phyloP scores from a whole-genome alignment of 1,139 yeast genomes.

The Fermentozyma sake region DNA sequence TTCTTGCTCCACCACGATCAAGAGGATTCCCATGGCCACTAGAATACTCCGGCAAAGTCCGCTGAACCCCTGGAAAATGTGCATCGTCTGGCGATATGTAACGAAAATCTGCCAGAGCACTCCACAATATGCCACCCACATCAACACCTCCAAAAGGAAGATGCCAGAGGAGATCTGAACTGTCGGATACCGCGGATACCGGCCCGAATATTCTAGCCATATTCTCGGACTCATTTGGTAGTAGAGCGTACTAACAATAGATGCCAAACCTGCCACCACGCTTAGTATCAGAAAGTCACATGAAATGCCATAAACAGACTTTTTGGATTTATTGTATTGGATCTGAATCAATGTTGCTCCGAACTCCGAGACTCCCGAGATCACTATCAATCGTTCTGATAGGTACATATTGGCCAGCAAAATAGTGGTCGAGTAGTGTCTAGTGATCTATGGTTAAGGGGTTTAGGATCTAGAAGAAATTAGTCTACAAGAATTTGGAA shows the following conservation, averaged over 20 bases:
- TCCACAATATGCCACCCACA: constrained; percentile 9
- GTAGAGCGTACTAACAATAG: constrained; percentile 10
- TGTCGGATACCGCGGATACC: constrained; percentile 19
- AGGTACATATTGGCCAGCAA: too few species aligned
- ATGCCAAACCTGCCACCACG: constrained; percentile 10
- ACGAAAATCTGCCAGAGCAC: constrained; percentile 12
- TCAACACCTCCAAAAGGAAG: constrained; percentile 12
- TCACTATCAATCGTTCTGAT: constrained; percentile 3
- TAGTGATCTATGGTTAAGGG: too few species aligned
- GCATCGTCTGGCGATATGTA: constrained; percentile 16
- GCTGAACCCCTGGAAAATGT: constrained; percentile 23
- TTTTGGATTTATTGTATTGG: constrained; percentile 14
- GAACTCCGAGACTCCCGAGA: constrained; percentile 2
- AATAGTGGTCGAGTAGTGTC: too few species aligned
- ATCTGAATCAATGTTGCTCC: constrained; percentile 12
- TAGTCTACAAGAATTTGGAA: too few species aligned
- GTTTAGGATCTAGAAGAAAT: too few species aligned
- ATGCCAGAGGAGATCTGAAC: constrained; percentile 7
- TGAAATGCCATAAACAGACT: constrained; percentile 26
- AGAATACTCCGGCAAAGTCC: constrained; percentile 6
- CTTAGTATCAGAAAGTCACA: constrained; percentile 20
- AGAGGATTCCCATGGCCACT: constrained; percentile 4
- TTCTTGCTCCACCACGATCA: constrained; percentile 1
- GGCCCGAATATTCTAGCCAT: constrained; percentile 10
- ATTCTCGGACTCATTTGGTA: constrained; percentile 11